These are phyloP conservation scores for Cymodocea nodosa DNA, from an alignment of 116 monocot species.

Conservation along the genomic window DNA sequence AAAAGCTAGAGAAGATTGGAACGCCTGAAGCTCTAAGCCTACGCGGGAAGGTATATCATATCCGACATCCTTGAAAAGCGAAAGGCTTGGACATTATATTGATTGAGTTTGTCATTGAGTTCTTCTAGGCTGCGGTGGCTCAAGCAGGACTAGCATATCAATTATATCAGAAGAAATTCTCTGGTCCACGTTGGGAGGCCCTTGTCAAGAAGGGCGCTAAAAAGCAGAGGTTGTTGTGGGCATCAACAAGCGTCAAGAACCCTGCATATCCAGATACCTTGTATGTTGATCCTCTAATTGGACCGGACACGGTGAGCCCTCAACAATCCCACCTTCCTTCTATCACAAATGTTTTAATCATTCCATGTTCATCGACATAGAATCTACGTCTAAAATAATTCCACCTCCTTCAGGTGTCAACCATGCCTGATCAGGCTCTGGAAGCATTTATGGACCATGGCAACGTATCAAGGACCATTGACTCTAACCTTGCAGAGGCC, in stretches of 20 bases:
- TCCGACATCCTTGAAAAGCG: neutral
- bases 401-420: slow-evolving; percentile 48
- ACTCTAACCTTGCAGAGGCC: slow-evolving; percentile 45
- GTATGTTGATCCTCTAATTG: slow-evolving; percentile 79
- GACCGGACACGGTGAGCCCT: slow-evolving; percentile 66
- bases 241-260: slow-evolving; percentile 94
- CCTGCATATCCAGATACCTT: slow-evolving; percentile 86
- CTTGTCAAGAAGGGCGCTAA: slow-evolving; percentile 93
- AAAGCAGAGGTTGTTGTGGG: slow-evolving; percentile 87
- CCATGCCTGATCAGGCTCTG: slow-evolving; percentile 80
- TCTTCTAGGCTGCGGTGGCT: slow-evolving; percentile 79
- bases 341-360: neutral
- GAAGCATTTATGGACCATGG: slow-evolving; percentile 71
- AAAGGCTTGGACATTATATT: neutral
- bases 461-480: slow-evolving; percentile 46
- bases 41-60: slow-evolving; percentile 65
- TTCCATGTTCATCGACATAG: neutral
- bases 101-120: neutral
- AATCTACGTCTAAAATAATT: neutral
- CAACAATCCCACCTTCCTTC: neutral
- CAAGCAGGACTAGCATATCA: slow-evolving; percentile 83
- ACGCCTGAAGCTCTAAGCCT: slow-evolving; percentile 57
- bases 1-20: slow-evolving; percentile 45
- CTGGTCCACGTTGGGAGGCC: slow-evolving; percentile 94
- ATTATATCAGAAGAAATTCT: slow-evolving; percentile 90